These are phyloP conservation scores for Rhodosporidiobolus odoratus DNA, from an alignment of 768 basidiomycete species.

Conservation along the genomic window DNA sequence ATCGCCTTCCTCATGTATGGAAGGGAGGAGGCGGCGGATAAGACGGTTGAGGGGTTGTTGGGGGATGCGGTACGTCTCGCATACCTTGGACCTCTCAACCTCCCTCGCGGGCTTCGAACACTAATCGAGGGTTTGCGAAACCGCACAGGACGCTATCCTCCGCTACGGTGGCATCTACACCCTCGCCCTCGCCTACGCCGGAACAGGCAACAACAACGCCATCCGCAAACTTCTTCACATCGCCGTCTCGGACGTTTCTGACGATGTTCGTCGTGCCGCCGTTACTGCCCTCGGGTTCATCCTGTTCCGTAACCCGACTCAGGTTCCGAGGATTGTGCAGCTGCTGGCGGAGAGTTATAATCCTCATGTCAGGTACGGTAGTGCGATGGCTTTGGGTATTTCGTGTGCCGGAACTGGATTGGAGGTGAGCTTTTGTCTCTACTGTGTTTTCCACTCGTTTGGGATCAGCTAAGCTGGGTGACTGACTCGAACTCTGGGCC, in stretches of 20 bases:
- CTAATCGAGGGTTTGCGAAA: background rate
- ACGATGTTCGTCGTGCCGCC: constrained; percentile 93
- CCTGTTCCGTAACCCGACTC: constrained; percentile 90
- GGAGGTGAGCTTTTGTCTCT: constrained; percentile 55
- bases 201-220: constrained; percentile 89
- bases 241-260: constrained; percentile 95
- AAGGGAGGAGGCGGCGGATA: constrained; percentile 83
- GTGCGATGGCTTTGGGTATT: constrained; percentile 91
- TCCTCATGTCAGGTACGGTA: constrained; percentile 94
- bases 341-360: constrained; percentile 97
- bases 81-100: constrained; percentile 36
- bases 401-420: constrained; percentile 96
- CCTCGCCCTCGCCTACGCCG: constrained; percentile 90
- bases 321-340: constrained; percentile 95
- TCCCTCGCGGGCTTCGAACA: background rate
- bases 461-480: background rate
- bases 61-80: constrained; percentile 68
- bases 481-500: constrained; percentile 1
- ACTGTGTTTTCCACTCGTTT: background rate
- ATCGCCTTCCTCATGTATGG: constrained; percentile 89
- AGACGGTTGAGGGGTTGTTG: constrained; percentile 68
- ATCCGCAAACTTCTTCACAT: constrained; percentile 87
- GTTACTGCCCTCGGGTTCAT: constrained; percentile 94
- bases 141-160: constrained; percentile 77
- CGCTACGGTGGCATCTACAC: constrained; percentile 98